Evolutionary conservation across 2,329 filamentous ascomycete genomes (phyloP).

Genomic region (Phaeosphaeria sp.): DNA sequence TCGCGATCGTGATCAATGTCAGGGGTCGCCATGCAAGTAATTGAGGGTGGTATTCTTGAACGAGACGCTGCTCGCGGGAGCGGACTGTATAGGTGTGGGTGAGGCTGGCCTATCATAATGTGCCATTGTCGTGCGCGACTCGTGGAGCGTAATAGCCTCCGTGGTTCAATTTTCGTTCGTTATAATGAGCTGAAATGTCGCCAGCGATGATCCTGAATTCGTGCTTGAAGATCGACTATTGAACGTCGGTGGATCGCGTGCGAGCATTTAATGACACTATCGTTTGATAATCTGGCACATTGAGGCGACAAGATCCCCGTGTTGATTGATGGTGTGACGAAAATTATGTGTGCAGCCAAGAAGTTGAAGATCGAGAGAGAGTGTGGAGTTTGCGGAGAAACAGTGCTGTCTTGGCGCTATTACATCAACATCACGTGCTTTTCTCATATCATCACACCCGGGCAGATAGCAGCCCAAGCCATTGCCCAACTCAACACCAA

Average conservation of each 20-base stretch:
- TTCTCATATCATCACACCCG: no score
- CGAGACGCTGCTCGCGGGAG: no score
- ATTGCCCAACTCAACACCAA: no score
- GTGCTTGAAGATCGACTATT: background rate
- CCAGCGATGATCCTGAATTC: background rate
- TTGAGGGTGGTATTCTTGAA: no score
- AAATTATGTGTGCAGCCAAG: background rate
- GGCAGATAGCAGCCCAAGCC: no score
- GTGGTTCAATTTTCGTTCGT: background rate
- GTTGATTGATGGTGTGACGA: no score
- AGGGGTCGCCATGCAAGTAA: no score
- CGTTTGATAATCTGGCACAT: background rate
- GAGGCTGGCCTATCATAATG: no score
- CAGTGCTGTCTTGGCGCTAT: background rate
- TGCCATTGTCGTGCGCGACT: background rate
- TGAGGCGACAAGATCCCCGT: background rate
- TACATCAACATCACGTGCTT: background rate
- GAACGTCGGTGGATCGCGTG: background rate
- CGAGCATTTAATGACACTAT: background rate
- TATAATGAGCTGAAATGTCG: background rate
- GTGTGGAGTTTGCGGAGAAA: background rate
- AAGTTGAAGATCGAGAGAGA: background rate
- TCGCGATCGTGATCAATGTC: no score
- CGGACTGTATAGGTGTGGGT: no score
- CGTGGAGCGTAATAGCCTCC: background rate